Evolutionary conservation across 495 filamentous ascomycete species (phyloP).

Genomic region (Trichocladium uniseriatum): DNA sequence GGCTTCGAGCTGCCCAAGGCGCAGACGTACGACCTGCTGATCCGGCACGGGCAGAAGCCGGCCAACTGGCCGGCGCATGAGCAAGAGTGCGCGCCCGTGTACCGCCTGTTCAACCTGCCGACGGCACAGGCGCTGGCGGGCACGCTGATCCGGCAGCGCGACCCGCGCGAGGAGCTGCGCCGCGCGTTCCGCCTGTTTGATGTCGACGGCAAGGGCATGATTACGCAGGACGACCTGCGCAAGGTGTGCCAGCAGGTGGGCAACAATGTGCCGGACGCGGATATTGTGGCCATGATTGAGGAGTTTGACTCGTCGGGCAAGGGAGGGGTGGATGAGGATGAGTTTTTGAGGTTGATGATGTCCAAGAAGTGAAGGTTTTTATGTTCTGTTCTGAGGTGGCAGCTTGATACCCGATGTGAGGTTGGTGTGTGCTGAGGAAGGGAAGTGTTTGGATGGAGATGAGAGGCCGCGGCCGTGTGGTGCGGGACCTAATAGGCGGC

Average conservation of each 20-base stretch:
- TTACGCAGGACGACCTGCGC: conserved; percentile 75
- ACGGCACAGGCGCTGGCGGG: conserved; percentile 71
- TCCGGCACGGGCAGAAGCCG: conserved; percentile 28
- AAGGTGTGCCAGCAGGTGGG: conserved; percentile 85
- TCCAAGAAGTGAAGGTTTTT: conserved; percentile 19
- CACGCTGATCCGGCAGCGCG: conserved; percentile 64
- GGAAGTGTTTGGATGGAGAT: conserved; percentile 1
- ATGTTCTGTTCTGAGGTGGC: not conserved
- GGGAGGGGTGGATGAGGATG: conserved; percentile 78
- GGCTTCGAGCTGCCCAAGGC: conserved; percentile 58
- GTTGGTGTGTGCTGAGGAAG: not conserved
- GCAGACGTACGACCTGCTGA: conserved; percentile 30
- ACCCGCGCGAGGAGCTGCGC: conserved; percentile 85
- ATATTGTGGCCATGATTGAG: conserved; percentile 91
- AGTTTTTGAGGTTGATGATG: conserved; percentile 58
- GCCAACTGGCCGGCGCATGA: conserved; percentile 28
- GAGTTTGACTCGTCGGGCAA: conserved; percentile 96
- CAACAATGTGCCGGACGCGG: conserved; percentile 85
- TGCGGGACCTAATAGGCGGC: not conserved
- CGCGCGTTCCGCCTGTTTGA: conserved; percentile 88
- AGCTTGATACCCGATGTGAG: conserved; percentile 13
- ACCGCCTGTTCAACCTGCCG: conserved; percentile 27
- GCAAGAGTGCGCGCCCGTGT: conserved; percentile 30
- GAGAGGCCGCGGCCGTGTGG: not conserved
- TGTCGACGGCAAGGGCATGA: conserved; percentile 63